Base-by-base conservation (phyloP, 495 filamentous ascomycete species). In the Gamarada debralockiae region DNA sequence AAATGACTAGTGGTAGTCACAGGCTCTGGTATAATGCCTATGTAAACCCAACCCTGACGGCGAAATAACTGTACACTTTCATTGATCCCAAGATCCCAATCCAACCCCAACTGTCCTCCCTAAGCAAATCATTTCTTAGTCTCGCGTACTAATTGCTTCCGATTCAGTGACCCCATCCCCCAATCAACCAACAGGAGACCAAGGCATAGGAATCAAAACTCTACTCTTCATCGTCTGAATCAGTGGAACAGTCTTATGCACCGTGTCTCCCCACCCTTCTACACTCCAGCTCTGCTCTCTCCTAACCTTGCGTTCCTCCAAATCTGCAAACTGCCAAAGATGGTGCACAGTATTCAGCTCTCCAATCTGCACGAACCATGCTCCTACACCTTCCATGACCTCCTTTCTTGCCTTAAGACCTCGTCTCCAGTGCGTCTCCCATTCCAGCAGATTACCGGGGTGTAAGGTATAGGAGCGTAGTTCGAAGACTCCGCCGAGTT, bases 351-450 rank as follows among this genome's bases (percentile, higher is more conserved):
- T 96, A 73, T 98, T 98, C 40, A 98, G 75, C 42, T 96, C 93
- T 42, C 93, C 93, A 58, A 98, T 92, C 74, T 98, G 93, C 25
- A 96, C 92, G 57, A 98, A 98, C 93, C 93, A 98, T 1, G 93
- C 93, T 10, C 93, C 93, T 1, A 98, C 95, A 13, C 93, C 93
- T 65, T 97, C 93, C 95, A 97, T 97, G 18, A 97, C 92, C 63
- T 97, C 90, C 21, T 88, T 80, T 20, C 93, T 79, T 1, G 93
- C 93, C 66, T 86, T 85, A 39, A 98, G 76, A 21, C 93, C 93
- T 37, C 85, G 80, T n/a, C 95, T 80, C 93, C 93, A 98, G 69
- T 98, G 93, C 21, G 87, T 92, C 74, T 98, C 93, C 93, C 93
- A 98, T 72, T 98, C 93, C 15, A 97, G 76, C 12, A 98, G 78